Evolutionary conservation across 176 grass and related monocot genomes (phyloP), one percentile per base, ranked within the genome.

Genomic region (Typha latifolia): DNA sequence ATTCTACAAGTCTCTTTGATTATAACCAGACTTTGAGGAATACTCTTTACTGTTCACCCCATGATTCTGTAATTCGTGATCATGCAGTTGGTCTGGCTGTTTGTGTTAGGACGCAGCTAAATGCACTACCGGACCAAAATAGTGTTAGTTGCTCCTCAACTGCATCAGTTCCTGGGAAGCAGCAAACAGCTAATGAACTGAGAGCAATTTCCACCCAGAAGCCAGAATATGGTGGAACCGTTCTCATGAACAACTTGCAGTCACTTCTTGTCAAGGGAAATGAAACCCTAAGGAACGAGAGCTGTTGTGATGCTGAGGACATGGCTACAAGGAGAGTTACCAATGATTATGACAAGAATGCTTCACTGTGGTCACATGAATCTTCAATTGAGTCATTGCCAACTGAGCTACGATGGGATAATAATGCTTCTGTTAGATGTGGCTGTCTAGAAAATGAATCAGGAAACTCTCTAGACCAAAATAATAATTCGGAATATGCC

Each of bases 31-130:
- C 49, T 66, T 72, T 99, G 81, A 81, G 71, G 49, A 93, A 74
- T 69, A 66, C 87, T 74, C 78, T 93, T 47, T 69, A 85, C 20
- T 93, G 94, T 62, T 85, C 84, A 43, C 85, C 80, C 51, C 71
- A 66, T 73, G 94, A 99, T 72, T 79, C 82, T 72, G 18, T 90
- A 61, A 74, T 93, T 29, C 69, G 86, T 62, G 89, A 97, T 56
- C 89, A 97, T 74, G 85, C 85, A 62, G 50, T 97, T 53, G 81
- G 85, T 4, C 62, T 97, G 81, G 83, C 88, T 37, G 76, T 93
- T 68, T 88, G 82, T 87, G 76, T 82, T 69, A 79, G 67, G 51
- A 77, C 80, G 73, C 87, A 91, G 77, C 76, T 97, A 82, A 78
- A 81, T 71, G 29, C 64, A 62, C 66, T 97, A 12, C 7, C 51